Conservation (phyloP, 2,329 filamentous ascomycete species). For the Hymenoscyphus infarciens region DNA sequence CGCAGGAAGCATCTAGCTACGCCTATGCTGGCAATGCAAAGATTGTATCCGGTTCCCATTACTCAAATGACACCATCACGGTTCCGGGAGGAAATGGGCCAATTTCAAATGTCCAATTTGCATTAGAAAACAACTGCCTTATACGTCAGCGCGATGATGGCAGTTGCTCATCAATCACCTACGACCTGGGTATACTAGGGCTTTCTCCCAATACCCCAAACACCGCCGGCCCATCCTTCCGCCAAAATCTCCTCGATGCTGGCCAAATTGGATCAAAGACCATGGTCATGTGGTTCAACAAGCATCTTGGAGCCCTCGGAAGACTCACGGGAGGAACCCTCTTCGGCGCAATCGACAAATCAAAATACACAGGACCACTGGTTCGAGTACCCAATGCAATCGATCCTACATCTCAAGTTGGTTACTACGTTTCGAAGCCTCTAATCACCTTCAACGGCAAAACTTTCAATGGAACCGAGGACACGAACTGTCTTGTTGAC, state of each 20-base stretch:
- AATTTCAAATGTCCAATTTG: conserved; percentile 30
- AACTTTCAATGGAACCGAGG: conserved; percentile 17
- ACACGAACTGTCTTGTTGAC: conserved; percentile 34
- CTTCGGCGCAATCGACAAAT: conserved; percentile 36
- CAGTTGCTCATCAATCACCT: conserved; percentile 22
- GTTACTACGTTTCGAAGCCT: conserved; percentile 28
- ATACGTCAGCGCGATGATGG: conserved; percentile 23
- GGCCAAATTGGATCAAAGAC: conserved; percentile 33
- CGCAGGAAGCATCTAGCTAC: conserved; percentile 14
- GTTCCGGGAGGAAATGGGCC: conserved; percentile 24
- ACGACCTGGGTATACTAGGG: conserved; percentile 36
- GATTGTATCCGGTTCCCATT: conserved; percentile 15
- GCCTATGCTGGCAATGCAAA: conserved; percentile 22
- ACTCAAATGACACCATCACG: conserved; percentile 30
- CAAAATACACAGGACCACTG: conserved; percentile 36
- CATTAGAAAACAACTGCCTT: conserved; percentile 30
- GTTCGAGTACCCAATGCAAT: conserved; percentile 30
- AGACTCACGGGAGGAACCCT: conserved; percentile 34
- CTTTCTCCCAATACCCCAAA: conserved; percentile 30
- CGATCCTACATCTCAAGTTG: conserved; percentile 11
- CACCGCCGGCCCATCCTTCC: conserved; percentile 30
- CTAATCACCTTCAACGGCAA: conserved; percentile 26
- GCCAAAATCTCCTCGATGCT: conserved; percentile 34
- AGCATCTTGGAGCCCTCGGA: conserved; percentile 23
- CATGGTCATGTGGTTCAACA: conserved; percentile 37